phyloP scores from a whole-genome alignment of 768 basidiomycete genomes.

The Imleria badia region DNA sequence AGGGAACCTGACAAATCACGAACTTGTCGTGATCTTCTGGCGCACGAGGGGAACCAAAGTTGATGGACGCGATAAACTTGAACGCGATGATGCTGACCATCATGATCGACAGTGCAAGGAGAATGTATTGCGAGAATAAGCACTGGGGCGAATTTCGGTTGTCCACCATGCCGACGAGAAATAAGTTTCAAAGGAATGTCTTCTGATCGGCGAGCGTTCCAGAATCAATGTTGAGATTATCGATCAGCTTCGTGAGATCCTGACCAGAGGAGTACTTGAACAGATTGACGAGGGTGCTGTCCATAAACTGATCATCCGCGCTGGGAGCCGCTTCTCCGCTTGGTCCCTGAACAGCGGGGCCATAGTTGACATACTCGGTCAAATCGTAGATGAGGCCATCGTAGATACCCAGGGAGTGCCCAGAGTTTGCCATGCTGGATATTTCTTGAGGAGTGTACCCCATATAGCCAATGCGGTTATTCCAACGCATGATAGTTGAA shows the following conservation, averaged over 20 bases:
- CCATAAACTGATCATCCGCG: constrained; percentile 65
- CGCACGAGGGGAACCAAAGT: constrained; percentile 74
- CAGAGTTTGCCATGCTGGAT: constrained; percentile 59
- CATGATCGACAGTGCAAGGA: constrained; percentile 82
- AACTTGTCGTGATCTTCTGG: constrained; percentile 97
- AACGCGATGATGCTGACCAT: constrained; percentile 96
- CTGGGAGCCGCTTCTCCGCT: constrained; percentile 43
- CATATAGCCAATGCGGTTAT: constrained; percentile 73
- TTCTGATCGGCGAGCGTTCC: constrained; percentile 67
- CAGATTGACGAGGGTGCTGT: constrained; percentile 59
- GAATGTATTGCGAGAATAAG: constrained; percentile 85
- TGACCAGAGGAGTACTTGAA: constrained; percentile 71
- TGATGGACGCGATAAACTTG: constrained; percentile 91
- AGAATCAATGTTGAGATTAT: constrained; percentile 57
- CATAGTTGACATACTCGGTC: constrained; percentile 70
- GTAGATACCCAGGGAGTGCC: constrained; percentile 74
- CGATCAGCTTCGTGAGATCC: constrained; percentile 75
- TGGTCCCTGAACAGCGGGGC: constrained; percentile 56
- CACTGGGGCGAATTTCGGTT: constrained; percentile 66
- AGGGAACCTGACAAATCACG: constrained; percentile 95
- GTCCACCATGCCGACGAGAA: constrained; percentile 87
- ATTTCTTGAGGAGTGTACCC: constrained; percentile 80
- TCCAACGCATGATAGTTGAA: too few species aligned
- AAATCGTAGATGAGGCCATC: constrained; percentile 85
- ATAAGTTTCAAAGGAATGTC: constrained; percentile 88